Evolutionary conservation across 177 flowering plant genomes (phyloP), one percentile per base, ranked within the genome.

Genomic region (Telopea speciosissima): DNA sequence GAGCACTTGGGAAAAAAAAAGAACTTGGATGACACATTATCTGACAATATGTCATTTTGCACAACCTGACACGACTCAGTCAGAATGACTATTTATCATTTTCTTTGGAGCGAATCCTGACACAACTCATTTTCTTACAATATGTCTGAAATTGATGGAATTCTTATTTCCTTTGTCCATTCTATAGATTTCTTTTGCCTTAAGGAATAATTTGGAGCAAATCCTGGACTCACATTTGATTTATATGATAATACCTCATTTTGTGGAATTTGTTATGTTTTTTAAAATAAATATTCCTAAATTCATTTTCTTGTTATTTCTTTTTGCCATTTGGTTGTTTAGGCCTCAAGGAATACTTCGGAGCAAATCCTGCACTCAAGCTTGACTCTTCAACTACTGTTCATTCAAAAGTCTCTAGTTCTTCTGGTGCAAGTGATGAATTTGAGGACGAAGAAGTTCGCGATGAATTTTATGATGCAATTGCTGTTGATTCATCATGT

Each of bases 391-490:
- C 85, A 1, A 76, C 89, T 59, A 81, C 84, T 36, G 67, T 85
- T 77, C 84, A 83, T 13, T 71, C 92, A 67, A 83, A 83, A 72
- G 4, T 69, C 25, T 84, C 87, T 65, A 81, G 75, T 74, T 62
- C 28, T 66, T 82, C 88, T 42, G 65, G 65, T 70, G 68, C 89
- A 54, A 81, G 65, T 70, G 71, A 74, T 81, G 91, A 88, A 14
- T 73, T 52, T 77, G 91, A 86, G 33, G 92, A 86, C 69, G 22
- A 74, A 68, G 31, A 28, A 28, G 75, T 65, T 64, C 76, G 72
- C 31, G 99, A 95, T 56, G 84, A 90, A 69, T 95, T 92, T 73
- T 90, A 90, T 84, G 99, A 90, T 87, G 97, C 97, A 65, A 86
- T 87, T 73, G 85, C 84, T 67, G 85, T 78, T 73, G 90, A 84